Base-by-base conservation (phyloP, 2,329 filamentous ascomycete genomes). In the Botrytis elliptica region DNA sequence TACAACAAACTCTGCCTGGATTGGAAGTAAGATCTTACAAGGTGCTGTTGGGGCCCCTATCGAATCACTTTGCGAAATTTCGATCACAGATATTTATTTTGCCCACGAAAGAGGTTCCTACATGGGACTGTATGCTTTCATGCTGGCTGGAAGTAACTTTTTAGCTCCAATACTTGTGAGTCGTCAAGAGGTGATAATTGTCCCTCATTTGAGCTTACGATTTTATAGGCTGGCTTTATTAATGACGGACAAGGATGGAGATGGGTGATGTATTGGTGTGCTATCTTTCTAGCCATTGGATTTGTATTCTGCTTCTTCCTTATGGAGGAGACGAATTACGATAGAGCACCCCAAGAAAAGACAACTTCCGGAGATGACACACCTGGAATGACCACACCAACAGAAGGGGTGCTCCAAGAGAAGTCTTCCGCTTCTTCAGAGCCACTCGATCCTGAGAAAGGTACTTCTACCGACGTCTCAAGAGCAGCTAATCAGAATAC, bases 251-350 rank as follows among this genome's bases (percentile, higher is more conserved):
- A 83, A 74, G 85, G 85, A 3, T 88, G 86, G 86, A 75, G 83
- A 71, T 88, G 86, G 85, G 83, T 84, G 25, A 81, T 86, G 80
- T 85, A 86, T 76, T 88, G 86, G 83, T 85, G 85, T 49, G 86
- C 88, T 7, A 89, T 90, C 42, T 84, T 90, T 75, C 79, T 82
- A 4, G 86, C 81, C 0, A 80, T 85, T 1, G 83, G 81, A 16
- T 85, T 87, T 55, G 77, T 89, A 29, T 83, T 88, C 75, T 80
- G 87, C 2, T 89, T 88, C 81, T 86, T 90, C 77, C 85, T 86
- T 79, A 85, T 89, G 83, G 88, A 90, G 79, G 88, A 90, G 79
- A 89, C 88, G 8, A 89, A 79, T n/a, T 80, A 78, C 70, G 75
- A 79, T 55, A 76, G 79, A n/a, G 72, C 60, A 10, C 74, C 76